Conservation (phyloP, 257 asterid species). For the Fraxinus anomala region DNA sequence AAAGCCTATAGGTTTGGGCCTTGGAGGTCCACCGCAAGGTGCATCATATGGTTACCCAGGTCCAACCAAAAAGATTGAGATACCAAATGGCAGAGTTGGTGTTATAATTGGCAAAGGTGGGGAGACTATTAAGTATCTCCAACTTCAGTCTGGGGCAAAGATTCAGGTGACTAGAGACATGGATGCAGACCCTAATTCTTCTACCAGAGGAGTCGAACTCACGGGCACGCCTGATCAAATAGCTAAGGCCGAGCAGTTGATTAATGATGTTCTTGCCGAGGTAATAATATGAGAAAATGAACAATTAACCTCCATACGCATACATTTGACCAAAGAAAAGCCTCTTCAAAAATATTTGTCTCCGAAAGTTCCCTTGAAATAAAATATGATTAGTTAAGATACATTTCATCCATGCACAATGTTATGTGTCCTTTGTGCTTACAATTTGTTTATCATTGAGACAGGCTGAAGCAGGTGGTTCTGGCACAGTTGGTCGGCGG, state of each 20-base stretch:
- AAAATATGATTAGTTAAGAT: neutral
- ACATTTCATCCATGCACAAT: constrained; percentile 4
- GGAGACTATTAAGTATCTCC: constrained; percentile 85
- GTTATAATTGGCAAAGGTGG: constrained; percentile 92
- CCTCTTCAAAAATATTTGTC: neutral
- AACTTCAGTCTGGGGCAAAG: constrained; percentile 84
- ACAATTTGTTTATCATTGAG: constrained; percentile 23
- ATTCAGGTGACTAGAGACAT: constrained; percentile 89
- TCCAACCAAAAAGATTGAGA: constrained; percentile 65
- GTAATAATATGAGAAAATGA: constrained; percentile 31
- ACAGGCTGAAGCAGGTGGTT: constrained; percentile 90
- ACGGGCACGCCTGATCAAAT: constrained; percentile 75
- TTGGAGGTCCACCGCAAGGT: constrained; percentile 41
- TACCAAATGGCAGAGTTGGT: constrained; percentile 89
- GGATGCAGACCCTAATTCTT: constrained; percentile 80
- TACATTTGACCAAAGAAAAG: neutral
- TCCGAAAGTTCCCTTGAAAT: neutral
- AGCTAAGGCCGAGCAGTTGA: constrained; percentile 72
- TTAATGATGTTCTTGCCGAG: constrained; percentile 74
- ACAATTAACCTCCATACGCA: neutral
- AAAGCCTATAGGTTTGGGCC: constrained; percentile 43
- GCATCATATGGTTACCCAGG: constrained; percentile 67
- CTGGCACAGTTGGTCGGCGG: constrained; percentile 66
- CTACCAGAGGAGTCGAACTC: constrained; percentile 71
- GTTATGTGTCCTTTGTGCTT: constrained; percentile 13